Conservation (phyloP, 495 filamentous ascomycete genomes). For the Amorphotheca resinae region DNA sequence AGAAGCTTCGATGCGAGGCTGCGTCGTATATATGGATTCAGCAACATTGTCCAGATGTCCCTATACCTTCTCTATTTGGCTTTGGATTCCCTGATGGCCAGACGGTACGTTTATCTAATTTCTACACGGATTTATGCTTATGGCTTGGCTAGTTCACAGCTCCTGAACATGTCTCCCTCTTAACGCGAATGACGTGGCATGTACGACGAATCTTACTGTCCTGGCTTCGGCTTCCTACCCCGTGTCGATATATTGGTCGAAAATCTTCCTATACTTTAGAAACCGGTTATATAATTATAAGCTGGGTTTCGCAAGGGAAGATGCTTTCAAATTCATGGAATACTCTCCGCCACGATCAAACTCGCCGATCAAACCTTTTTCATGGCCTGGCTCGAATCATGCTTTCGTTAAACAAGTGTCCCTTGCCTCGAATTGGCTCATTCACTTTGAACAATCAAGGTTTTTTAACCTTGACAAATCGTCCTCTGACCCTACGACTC, state of each 20-base stretch:
- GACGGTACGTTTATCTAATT: too few relatives aligned
- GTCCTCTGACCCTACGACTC: conserved; percentile 18
- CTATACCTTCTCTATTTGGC: conserved; percentile 3
- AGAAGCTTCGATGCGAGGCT: conserved; percentile 7
- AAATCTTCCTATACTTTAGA: background rate
- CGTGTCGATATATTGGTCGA: too few relatives aligned
- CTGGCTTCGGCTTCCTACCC: too few relatives aligned
- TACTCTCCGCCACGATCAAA: background rate
- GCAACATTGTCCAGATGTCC: conserved; percentile 8
- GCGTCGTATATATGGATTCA: conserved; percentile 3
- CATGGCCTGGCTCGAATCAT: background rate
- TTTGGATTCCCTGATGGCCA: conserved; percentile 6
- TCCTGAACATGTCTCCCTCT: background rate
- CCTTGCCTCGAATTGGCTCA: background rate
- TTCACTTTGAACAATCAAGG: conserved; percentile 5
- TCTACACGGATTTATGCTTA: too few relatives aligned
- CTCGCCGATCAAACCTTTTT: background rate
- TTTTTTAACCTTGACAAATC: conserved; percentile 17
- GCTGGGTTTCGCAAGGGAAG: background rate
- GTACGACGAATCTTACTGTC: background rate
- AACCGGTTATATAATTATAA: background rate
- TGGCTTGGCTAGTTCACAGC: background rate
- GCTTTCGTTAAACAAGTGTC: background rate
- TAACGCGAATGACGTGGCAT: background rate
- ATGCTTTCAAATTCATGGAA: background rate